Evolutionary conservation across 1,284 basidiomycete species (phyloP).

Genomic region (Naganishia cerealis): DNA sequence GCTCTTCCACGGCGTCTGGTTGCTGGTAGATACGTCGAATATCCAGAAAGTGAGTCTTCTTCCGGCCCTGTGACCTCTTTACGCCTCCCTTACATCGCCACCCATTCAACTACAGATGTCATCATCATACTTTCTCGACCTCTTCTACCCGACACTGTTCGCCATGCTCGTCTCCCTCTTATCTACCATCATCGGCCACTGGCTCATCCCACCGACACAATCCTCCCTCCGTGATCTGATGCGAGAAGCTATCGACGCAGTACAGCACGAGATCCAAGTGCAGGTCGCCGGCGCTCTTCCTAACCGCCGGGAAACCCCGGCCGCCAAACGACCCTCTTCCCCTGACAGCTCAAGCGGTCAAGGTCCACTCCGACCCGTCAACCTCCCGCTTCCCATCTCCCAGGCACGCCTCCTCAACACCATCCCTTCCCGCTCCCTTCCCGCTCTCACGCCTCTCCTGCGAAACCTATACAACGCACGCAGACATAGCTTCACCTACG

Average conservation of each 20-base stretch:
- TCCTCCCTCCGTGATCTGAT: slow-evolving; percentile 20
- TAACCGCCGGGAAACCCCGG: not conserved
- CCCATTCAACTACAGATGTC: slow-evolving; percentile 21
- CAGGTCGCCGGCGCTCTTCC: slow-evolving; percentile 13
- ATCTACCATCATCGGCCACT: slow-evolving; percentile 40
- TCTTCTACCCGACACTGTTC: slow-evolving; percentile 49
- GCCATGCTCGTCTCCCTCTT: slow-evolving; percentile 46
- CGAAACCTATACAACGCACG: slow-evolving; percentile 25
- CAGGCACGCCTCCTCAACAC: slow-evolving; percentile 20
- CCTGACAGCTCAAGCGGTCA: not conserved
- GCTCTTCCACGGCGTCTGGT: slow-evolving; percentile 52
- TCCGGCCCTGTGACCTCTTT: no score
- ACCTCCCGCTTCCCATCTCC: not conserved
- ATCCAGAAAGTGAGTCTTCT: slow-evolving; percentile 39
- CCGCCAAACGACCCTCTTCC: not conserved
- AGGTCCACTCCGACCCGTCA: not conserved
- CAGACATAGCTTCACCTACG: slow-evolving; percentile 28
- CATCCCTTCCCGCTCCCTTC: slow-evolving; percentile 10
- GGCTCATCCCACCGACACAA: slow-evolving; percentile 5
- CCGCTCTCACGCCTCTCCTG: slow-evolving; percentile 18
- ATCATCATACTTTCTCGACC: slow-evolving; percentile 41
- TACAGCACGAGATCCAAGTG: slow-evolving; percentile 17
- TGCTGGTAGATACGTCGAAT: slow-evolving; percentile 43
- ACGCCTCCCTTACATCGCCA: no score
- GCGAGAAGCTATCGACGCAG: slow-evolving; percentile 8